Evolutionary conservation across 164 flowering plant genomes (phyloP).

Genomic region (Nymphaea thermarum): DNA sequence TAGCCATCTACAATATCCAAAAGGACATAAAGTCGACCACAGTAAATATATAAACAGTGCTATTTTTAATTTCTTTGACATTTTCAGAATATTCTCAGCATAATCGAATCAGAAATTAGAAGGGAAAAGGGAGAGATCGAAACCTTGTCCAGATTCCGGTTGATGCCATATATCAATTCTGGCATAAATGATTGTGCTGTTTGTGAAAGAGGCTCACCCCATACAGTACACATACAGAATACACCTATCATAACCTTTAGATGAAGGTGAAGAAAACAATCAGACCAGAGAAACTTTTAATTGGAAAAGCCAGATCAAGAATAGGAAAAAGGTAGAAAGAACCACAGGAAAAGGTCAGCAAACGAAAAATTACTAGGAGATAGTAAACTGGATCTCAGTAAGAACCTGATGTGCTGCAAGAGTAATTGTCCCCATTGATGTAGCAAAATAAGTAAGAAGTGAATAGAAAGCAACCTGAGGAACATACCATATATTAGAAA

Average conservation of each 20-base stretch:
- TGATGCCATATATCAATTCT: constrained; percentile 66
- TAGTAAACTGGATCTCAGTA: neutral
- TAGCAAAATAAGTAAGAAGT: constrained; percentile 65
- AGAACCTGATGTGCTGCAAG: constrained; percentile 75
- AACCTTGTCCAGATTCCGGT: constrained; percentile 69
- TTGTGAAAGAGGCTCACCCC: constrained; percentile 97
- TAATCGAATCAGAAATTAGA: too few species aligned
- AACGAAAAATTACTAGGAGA: neutral
- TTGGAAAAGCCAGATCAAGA: constrained; percentile 1
- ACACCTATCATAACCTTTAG: constrained; percentile 83
- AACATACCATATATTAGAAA: neutral
- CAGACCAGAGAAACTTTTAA: neutral
- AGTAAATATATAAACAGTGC: too few species aligned
- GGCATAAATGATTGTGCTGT: constrained; percentile 99
- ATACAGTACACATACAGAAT: constrained; percentile 58
- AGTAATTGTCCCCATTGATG: constrained; percentile 66
- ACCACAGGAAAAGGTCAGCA: neutral
- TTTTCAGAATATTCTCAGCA: too few species aligned
- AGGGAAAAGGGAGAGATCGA: neutral
- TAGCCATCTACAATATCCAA: too few species aligned
- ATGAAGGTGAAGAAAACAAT: neutral
- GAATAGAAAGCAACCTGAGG: constrained; percentile 70
- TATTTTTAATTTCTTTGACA: too few species aligned
- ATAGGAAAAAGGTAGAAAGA: neutral
- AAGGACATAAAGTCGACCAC: too few species aligned